Base-by-base conservation (phyloP, 306 rosid species). In the Cucurbita maxima region DNA sequence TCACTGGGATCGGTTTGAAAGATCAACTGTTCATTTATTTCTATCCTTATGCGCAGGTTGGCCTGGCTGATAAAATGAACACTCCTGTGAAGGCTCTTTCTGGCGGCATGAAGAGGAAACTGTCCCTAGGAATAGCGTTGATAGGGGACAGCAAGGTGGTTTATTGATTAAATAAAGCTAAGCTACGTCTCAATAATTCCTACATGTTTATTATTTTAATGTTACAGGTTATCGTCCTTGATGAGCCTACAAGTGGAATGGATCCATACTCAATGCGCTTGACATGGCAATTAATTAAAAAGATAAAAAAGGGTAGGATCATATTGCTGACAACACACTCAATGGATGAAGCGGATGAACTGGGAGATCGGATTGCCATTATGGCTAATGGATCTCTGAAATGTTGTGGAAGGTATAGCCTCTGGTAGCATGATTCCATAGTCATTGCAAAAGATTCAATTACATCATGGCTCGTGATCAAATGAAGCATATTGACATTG, bases 161-260 rank as follows among this genome's bases (percentile, higher is more conserved):
- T 30, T 30, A 30, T 30, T 30, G 34, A 3, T 30, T 40, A 58
- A 63, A 60, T 58, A 38, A 78, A 82, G 69, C 71, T 37, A 61
- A 12, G 64, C 69, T 62, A 59, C 37, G 3, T 71, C 34, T 73
- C 70, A 62, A 70, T 62, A 19, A 0, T 69, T 68, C 37, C 41
- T 20, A 22, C 40, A 25, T 18, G 44, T 47, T 58, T 78, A 71
- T 37, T 77, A 70, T 71, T 63, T 48, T 77, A 18, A 53, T 30
- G 41, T 80, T 76, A 75, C 88, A 93, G 98, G 97, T 93, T 81
- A 83, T 93, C 53, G 73, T 93, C 79, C 96, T 93, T 60, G 98
- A 93, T 77, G 98, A 93, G 85, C 98, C 98, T 57, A 93, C 98
- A 22, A 90, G 98, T 84, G 98, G 98, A 86, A 93, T 93, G 98